A percentile compares a stretch with the other conserved stretches of the same genome.
Conservation (phyloP, 75 land plant genomes). For the Sequoiadendron giganteum region DNA sequence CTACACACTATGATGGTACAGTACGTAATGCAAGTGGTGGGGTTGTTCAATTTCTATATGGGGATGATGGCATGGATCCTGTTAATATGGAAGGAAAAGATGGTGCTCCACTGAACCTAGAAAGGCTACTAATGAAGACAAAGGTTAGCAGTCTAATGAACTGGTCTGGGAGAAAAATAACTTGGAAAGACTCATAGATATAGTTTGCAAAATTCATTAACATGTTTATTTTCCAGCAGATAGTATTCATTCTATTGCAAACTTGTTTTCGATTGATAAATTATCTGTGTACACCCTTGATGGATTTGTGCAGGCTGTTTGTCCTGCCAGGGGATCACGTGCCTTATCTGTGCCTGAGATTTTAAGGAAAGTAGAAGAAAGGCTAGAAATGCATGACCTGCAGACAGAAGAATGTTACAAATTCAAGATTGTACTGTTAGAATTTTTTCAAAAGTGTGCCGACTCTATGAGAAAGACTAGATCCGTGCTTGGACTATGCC, state of each 20-base stretch:
- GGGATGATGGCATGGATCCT: slow-evolving; percentile 99
- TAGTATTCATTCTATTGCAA: not conserved
- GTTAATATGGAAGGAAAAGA: slow-evolving; percentile 85
- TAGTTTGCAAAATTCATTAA: not conserved
- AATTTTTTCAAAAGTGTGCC: slow-evolving; percentile 35
- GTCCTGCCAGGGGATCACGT: slow-evolving; percentile 43
- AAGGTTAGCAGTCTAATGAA: slow-evolving; percentile 37
- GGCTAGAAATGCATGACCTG: slow-evolving; percentile 42
- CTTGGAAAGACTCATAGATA: not conserved
- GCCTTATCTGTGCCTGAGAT: slow-evolving; percentile 49
- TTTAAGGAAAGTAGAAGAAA: slow-evolving; percentile 24
- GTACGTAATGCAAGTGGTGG: slow-evolving; percentile 84
- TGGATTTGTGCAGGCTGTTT: slow-evolving; percentile 58
- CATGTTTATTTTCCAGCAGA: not conserved
- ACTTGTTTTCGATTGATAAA: not conserved
- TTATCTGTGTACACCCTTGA: not conserved
- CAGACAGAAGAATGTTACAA: slow-evolving; percentile 46
- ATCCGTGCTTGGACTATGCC: slow-evolving; percentile 35
- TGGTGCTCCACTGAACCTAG: slow-evolving; percentile 75
- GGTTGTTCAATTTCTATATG: slow-evolving; percentile 86
- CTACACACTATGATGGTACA: slow-evolving; percentile 80
- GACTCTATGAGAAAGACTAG: slow-evolving; percentile 30
- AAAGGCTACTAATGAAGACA: slow-evolving; percentile 65
- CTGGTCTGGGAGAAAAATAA: not conserved
- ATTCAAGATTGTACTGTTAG: slow-evolving; percentile 32